Base-by-base conservation (phyloP, 345 rosid species). In the Anacardium occidentale region DNA sequence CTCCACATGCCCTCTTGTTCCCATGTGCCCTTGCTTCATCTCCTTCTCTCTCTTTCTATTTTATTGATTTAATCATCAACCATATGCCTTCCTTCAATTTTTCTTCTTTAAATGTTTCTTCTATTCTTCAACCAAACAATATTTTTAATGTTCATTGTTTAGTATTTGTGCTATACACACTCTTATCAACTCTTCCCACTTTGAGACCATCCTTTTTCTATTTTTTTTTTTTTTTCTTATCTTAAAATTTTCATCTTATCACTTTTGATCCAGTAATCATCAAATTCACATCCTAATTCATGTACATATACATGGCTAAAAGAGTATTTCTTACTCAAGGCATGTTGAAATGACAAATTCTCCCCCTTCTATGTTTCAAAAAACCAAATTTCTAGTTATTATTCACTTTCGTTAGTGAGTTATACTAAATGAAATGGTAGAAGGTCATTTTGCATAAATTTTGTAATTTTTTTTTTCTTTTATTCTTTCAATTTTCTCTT, bases 1-100 rank as follows among this genome's bases (percentile, higher is more conserved):
- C 93, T 84, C 83, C 93, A 90, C 88, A 87, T 84, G 96, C 84
- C 74, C 77, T 66, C 64, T 88, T 87, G 89, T 71, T 87, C 86
- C 91, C 96, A 90, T 90, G 91, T 88, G 96, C 88, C 68, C 76
- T 64, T 78, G 85, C 83, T 79, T 80, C 63, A 64, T 66, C 75
- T 76, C 72, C 52, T 55, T 69, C 44, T 57, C 2, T 24, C 17
- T 8, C 29, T 57, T 4, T 54, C 62, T 68, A 51, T 26, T 8
- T 29, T 14, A 67, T 34, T 18, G 22, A 29, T 66, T 20, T 13
- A 20, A 10, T 3, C 13, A 48, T 62, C 68, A 68, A 44, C 76
- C 74, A 63, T 25, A 56, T 56, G 48, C 47, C 40, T 13, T 52
- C 48, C 67, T 50, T 34, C 8, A 37, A 37, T 47, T 70, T 71